Conservation (phyloP, 805 yeast species). For the Hemisphaericaspora nanyangensis region DNA sequence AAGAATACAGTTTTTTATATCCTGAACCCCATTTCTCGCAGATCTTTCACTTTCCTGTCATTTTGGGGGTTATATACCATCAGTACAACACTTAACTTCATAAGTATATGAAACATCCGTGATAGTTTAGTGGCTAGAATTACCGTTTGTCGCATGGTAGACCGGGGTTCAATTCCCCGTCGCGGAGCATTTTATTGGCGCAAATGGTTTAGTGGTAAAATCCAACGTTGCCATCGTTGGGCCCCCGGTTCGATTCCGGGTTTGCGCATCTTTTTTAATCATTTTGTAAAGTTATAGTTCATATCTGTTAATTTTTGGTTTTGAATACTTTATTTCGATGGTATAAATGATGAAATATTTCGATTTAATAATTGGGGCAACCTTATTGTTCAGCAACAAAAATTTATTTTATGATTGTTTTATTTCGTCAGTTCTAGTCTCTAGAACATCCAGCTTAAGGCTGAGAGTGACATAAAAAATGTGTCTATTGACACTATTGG, state of each 20-base stretch:
- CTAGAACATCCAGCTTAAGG: no score
- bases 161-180: conserved; percentile 22
- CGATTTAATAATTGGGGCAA: no score
- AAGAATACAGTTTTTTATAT: no score
- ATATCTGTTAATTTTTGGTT: neutral
- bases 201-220: conserved; percentile 28
- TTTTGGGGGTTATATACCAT: no score
- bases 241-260: conserved; percentile 36
- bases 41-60: no score
- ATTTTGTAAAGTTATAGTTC: neutral
- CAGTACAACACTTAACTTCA: no score
- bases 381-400: no score
- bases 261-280: conserved; percentile 18
- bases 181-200: conserved; percentile 15
- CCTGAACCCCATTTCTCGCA: no score
- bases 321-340: neutral
- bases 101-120: conserved; percentile 10
- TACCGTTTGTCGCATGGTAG: conserved; percentile 21
- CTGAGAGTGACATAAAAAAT: no score
- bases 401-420: no score
- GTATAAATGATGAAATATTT: neutral
- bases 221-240: conserved; percentile 30
- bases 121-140: conserved; percentile 21
- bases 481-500: no score
- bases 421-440: no score